Evolutionary conservation across 2,329 filamentous ascomycete species (phyloP).

Genomic region (Sporothrix mexicana): DNA sequence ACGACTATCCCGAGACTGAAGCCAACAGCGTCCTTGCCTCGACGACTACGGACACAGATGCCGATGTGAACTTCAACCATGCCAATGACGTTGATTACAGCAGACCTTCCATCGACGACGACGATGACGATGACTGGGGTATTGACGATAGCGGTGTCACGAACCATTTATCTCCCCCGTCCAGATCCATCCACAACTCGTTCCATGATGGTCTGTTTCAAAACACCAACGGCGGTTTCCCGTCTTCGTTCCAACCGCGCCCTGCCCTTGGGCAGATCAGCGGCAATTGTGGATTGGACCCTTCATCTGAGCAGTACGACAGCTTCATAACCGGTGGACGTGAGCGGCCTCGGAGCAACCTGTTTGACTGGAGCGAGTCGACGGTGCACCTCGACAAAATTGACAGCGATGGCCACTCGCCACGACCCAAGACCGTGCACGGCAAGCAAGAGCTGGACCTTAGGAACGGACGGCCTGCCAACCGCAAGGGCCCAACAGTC

Average conservation of each 20-base stretch:
- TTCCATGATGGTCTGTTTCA: constrained; percentile 26
- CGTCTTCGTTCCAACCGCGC: constrained; percentile 58
- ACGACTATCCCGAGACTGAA: not conserved
- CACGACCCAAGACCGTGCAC: constrained; percentile 75
- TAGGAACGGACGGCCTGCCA: constrained; percentile 70
- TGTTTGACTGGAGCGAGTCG: constrained; percentile 81
- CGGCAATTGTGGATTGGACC: constrained; percentile 52
- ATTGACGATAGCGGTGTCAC: constrained; percentile 60
- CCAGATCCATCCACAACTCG: constrained; percentile 55
- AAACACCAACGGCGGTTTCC: constrained; percentile 40
- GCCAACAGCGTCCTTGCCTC: constrained; percentile 18
- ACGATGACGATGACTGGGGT: constrained; percentile 69
- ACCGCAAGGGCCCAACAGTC: constrained; percentile 70
- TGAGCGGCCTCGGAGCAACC: constrained; percentile 67
- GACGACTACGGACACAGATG: not conserved
- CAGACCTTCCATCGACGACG: constrained; percentile 64
- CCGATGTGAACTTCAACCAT: constrained; percentile 44
- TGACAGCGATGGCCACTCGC: constrained; percentile 62
- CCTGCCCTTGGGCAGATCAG: constrained; percentile 61
- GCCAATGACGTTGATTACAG: constrained; percentile 50
- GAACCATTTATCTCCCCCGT: constrained; percentile 64
- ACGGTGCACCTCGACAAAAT: constrained; percentile 62
- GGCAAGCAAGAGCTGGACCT: constrained; percentile 74
- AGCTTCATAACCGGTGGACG: constrained; percentile 35
- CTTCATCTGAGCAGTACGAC: constrained; percentile 41